Evolutionary conservation across 2,329 filamentous ascomycete species (phyloP).

Genomic region (Fusarium sp.): DNA sequence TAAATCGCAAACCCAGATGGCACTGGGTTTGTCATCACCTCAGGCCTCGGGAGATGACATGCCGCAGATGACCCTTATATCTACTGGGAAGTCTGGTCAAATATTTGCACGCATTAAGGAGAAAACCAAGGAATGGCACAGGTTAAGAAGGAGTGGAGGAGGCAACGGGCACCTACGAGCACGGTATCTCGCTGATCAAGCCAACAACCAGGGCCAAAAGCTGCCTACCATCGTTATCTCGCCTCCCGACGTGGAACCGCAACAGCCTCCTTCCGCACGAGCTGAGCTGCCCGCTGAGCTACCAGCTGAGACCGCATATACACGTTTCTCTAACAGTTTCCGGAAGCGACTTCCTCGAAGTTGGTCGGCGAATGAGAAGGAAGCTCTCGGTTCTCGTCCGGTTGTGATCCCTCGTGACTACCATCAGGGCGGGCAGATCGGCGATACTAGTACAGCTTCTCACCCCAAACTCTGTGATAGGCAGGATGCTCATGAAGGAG

Average conservation of each 20-base stretch:
- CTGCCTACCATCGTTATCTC: neutral
- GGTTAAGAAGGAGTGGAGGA: neutral
- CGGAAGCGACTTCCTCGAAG: neutral
- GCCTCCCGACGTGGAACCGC: neutral
- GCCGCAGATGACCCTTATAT: neutral
- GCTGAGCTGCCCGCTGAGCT: neutral
- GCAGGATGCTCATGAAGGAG: neutral
- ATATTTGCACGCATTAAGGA: constrained; percentile 6
- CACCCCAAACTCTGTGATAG: neutral
- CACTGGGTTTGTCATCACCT: neutral
- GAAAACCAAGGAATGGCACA: neutral
- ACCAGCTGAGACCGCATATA: neutral
- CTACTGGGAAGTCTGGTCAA: neutral
- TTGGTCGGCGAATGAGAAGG: neutral
- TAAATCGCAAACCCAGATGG: neutral
- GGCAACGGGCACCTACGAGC: neutral
- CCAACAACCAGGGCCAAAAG: neutral
- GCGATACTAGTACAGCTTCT: neutral
- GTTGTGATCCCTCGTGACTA: neutral
- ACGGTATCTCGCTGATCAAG: neutral
- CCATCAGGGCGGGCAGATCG: neutral
- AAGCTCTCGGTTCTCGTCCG: constrained; percentile 12
- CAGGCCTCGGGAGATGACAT: neutral
- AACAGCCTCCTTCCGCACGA: neutral
- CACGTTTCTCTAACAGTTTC: neutral